These are phyloP conservation scores for Eucalyptus leucophloia DNA, from an alignment of 345 rosid species.

Conservation along the genomic window DNA sequence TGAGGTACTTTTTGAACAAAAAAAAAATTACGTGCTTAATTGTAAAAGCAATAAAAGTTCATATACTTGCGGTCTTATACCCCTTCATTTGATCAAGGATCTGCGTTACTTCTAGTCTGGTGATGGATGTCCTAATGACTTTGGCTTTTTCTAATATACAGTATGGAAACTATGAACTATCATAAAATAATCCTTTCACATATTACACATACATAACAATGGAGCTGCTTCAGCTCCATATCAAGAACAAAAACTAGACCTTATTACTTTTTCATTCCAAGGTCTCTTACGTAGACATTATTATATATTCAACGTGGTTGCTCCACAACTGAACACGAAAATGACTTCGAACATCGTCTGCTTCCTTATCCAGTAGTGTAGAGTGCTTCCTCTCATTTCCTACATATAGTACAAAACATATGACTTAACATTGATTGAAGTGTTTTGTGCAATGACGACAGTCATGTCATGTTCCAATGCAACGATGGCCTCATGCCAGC, in stretches of 20 bases:
- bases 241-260: background rate
- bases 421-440: background rate
- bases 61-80: background rate
- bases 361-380: background rate
- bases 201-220: background rate
- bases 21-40: background rate
- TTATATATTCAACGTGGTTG: background rate
- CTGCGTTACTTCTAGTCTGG: background rate
- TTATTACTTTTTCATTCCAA: background rate
- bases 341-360: background rate
- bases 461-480: background rate
- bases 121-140: background rate
- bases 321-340: background rate
- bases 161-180: background rate
- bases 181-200: background rate
- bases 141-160: background rate
- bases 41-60: background rate
- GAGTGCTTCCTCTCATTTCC: background rate
- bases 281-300: background rate
- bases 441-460: background rate
- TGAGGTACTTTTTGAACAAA: background rate
- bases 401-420: background rate
- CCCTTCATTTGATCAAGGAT: background rate
- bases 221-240: constrained; percentile 4
- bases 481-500: background rate